Evolutionary conservation across 768 basidiomycete species (phyloP).

Genomic region (Tricholoma saponaceum): DNA sequence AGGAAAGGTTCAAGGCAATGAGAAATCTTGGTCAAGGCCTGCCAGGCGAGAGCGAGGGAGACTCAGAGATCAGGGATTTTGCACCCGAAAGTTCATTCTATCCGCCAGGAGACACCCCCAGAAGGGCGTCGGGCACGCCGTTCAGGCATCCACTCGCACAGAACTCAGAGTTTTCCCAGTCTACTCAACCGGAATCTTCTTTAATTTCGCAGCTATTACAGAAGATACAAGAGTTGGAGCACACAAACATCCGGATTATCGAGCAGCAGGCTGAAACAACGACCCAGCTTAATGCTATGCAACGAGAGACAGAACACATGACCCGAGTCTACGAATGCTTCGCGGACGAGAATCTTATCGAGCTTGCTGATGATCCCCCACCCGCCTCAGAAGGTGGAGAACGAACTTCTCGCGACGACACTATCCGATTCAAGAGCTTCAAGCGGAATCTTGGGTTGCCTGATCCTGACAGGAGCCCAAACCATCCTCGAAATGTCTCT

Average conservation of each 20-base stretch:
- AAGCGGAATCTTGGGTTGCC: slow-evolving; percentile 32
- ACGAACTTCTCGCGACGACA: slow-evolving; percentile 28
- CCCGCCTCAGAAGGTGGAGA: slow-evolving; percentile 13
- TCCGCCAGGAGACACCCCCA: slow-evolving; percentile 19
- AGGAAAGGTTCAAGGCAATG: slow-evolving; percentile 51
- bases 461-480: neutral
- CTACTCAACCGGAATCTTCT: slow-evolving; percentile 37
- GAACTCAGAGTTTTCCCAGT: slow-evolving; percentile 4
- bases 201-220: slow-evolving; percentile 67
- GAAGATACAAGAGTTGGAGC: slow-evolving; percentile 77
- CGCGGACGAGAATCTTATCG: slow-evolving; percentile 47
- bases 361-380: slow-evolving; percentile 38
- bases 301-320: slow-evolving; percentile 69
- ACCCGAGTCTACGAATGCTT: slow-evolving; percentile 67
- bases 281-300: slow-evolving; percentile 60
- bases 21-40: slow-evolving; percentile 33
- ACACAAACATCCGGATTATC: slow-evolving; percentile 63
- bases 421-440: slow-evolving; percentile 47
- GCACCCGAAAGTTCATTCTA: slow-evolving; percentile 51
- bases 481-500: slow-evolving; percentile 4
- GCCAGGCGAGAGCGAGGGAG: slow-evolving; percentile 24
- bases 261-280: slow-evolving; percentile 61
- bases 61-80: slow-evolving; percentile 46
- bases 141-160: slow-evolving; percentile 8
- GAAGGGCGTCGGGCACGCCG: slow-evolving; percentile 11